Base-by-base conservation (phyloP, 2,329 filamentous ascomycete genomes). In the Fonsecaea monophora region DNA sequence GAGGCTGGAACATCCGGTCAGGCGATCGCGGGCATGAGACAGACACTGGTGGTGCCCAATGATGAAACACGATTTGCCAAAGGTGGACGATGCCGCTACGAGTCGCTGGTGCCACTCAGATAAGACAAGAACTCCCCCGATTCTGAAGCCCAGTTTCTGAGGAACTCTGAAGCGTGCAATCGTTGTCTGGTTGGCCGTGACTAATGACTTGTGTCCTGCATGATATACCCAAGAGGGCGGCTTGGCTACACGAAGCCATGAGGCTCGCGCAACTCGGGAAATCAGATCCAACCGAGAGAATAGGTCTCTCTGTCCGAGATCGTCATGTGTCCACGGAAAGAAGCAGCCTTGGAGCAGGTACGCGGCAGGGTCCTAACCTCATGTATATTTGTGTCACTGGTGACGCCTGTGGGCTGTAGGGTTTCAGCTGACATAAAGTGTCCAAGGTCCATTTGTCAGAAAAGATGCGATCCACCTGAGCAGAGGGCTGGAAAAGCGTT, bases 391-490 rank as follows among this genome's bases (percentile, higher is more conserved):
- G 57, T 37, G 38, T 60, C 25, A 34, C 12, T 48, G 12, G 21
- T 10, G 15, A 30, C 45, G n/a, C 13, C n/a, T 8, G 50, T 37
- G 8, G 38, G 13, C 18, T 53, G 18, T 1, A 48, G 13, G 18
- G 35, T 15, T 42, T 54, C 35, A n/a, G 65, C 40, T 60, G 45
- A 57, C 54, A 53, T 42, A 54, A 54, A 32, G 53, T 50, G 21
- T 45, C 42, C 42, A 50, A 34, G 60, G 12, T 9, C 50, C 25
- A 48, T 60, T 42, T 53, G 53, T 53, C 62, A 60, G 59, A 48
- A 12, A 50, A 3, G 8, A 6, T 13, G 18, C n/a, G 57, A 35
- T 50, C 38, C 57, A 50, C 30, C 21, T 50, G 7, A 25, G 45
- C n/a, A 45, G 50, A 10, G 21, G 32, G 57, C 25, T 42, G 5